Evolutionary conservation across 2,329 filamentous ascomycete species (phyloP), one percentile per base, ranked within the genome.

Genomic region (Cadophora gregata): DNA sequence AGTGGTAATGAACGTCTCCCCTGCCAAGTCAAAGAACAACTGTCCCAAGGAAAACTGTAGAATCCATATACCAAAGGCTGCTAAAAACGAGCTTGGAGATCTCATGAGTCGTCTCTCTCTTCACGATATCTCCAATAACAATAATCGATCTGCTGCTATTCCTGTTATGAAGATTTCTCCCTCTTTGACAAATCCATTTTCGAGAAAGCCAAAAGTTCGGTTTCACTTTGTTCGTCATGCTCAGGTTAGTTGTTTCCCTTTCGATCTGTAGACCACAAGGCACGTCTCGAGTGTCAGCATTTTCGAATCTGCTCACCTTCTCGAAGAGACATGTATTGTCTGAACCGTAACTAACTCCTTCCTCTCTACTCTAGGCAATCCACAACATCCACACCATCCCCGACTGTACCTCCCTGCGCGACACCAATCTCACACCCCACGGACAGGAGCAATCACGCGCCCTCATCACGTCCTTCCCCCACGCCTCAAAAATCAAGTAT

Each of bases 401-500:
- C 1, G 59, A 50, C 16, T 4, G 14, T 1, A 25, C 36, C 12
- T 33, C 58, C 29, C 64, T 67, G 27, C 45, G 16, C 19, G 64
- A 67, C 24, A 63, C 64, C 8, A 19, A 24, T 16, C 50, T 65
- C 19, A 65, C 67, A 7, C 14, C 16, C 1, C 29, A 48, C 10
- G 62, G 64, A 12, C 36, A 16, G 14, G 47, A 50, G 7, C 62
- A 65, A 65, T 47, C 27, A 42, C 45, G n/a, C 6, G 16, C 38
- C 3, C 19, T 62, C 12, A n/a, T 14, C 1, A 6, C 27, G 24
- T 36, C 25, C 14, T 69, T 67, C 36, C 64, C 56, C 5, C 25
- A 38, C 29, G 85, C 82, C 0, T 86, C 89, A 71, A 59, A 59
- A 0, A 56, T 67, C 38, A 63, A 51, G 14, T 47, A 60, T n/a